These are phyloP conservation scores for Ottelia alismoides DNA, from an alignment of 106 monocot genomes.

Conservation along the genomic window DNA sequence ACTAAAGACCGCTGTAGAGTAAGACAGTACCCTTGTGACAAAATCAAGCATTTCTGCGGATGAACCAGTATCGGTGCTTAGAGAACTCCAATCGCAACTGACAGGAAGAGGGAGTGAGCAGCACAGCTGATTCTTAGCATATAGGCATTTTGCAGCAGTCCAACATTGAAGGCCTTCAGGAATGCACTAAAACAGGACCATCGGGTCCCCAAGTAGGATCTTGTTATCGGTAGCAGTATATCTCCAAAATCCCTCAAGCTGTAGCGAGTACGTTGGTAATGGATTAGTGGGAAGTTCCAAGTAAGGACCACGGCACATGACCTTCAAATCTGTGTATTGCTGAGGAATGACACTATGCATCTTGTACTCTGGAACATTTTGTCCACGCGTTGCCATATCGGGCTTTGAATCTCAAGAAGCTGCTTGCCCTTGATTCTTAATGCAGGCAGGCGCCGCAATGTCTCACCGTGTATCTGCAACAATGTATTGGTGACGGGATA, in stretches of 20 bases:
- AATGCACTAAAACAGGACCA: no score
- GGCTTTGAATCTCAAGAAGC: slow-evolving; percentile 8
- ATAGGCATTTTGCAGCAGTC: background rate
- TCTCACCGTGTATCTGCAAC: slow-evolving; percentile 27
- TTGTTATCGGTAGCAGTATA: no score
- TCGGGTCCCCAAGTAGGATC: no score
- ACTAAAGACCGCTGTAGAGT: no score
- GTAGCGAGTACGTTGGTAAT: background rate
- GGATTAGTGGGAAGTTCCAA: slow-evolving; percentile 21
- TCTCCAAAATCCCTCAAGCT: background rate
- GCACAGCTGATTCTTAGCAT: background rate
- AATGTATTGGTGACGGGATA: background rate
- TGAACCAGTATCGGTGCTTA: no score
- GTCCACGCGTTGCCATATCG: slow-evolving; percentile 18
- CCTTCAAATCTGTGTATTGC: slow-evolving; percentile 18
- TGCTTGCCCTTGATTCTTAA: slow-evolving; percentile 15
- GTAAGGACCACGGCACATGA: no score
- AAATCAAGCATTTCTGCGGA: no score
- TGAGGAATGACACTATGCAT: slow-evolving; percentile 23
- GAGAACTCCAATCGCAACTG: no score
- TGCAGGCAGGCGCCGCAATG: slow-evolving; percentile 7
- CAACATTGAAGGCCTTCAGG: no score
- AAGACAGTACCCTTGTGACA: no score
- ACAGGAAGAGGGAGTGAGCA: background rate
- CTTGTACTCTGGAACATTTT: slow-evolving; percentile 20